Evolutionary conservation across 345 rosid species (phyloP).

Genomic region (Acer negundo): DNA sequence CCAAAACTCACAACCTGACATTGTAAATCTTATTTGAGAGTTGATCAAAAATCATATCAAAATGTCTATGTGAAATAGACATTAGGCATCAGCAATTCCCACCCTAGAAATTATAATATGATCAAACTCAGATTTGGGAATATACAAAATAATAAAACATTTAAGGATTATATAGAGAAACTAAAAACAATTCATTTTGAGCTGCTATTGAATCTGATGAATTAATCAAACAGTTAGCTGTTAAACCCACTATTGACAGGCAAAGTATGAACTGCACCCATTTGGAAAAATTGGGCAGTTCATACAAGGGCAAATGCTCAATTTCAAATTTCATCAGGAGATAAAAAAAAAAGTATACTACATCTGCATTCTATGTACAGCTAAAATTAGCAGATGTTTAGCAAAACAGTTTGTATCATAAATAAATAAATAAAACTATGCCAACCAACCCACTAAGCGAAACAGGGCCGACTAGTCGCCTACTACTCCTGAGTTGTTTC

Average conservation of each 20-base stretch:
- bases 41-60: too few relatives aligned
- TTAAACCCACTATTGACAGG: background rate
- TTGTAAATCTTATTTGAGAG: too few relatives aligned
- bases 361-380: constrained; percentile 37
- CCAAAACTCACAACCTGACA: too few relatives aligned
- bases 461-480: background rate
- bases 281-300: constrained; percentile 13
- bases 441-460: too few relatives aligned
- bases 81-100: too few relatives aligned
- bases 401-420: background rate
- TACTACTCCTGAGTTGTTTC: background rate
- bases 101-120: too few relatives aligned
- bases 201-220: background rate
- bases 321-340: background rate
- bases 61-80: too few relatives aligned
- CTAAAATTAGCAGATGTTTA: constrained; percentile 31
- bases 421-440: background rate
- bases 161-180: background rate
- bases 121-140: too few relatives aligned
- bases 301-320: constrained; percentile 1
- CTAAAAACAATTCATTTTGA: background rate
- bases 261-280: constrained; percentile 9
- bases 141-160: background rate
- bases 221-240: background rate
- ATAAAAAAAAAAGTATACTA: background rate